A percentile compares a stretch with the other conserved stretches of the same genome.
Evolutionary conservation across 148 eudicot genomes (phyloP).

Genomic region (Bassia scoparia): DNA sequence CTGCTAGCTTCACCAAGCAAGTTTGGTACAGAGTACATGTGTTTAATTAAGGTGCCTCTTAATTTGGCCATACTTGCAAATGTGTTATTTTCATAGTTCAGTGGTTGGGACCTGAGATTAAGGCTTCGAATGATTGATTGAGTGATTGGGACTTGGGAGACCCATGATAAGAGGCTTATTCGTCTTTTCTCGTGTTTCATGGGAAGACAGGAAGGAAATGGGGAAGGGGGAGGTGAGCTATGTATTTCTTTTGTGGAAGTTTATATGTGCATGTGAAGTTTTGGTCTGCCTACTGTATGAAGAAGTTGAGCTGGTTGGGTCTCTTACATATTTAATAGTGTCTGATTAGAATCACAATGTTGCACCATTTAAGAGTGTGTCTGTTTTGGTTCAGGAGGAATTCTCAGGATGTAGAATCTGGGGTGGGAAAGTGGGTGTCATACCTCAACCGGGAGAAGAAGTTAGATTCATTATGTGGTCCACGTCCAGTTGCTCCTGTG

Average conservation of each 20-base stretch:
- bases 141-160: no score
- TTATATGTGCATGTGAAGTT: conserved; percentile 6
- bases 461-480: conserved; percentile 70
- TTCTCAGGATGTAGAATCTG: conserved; percentile 62
- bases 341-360: background rate
- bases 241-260: no score
- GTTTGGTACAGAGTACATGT: no score
- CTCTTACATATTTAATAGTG: background rate
- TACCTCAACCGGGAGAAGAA: conserved; percentile 87
- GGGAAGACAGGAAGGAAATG: background rate
- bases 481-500: conserved; percentile 70
- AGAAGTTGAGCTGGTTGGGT: background rate
- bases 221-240: no score
- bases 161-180: background rate
- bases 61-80: background rate
- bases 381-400: conserved; percentile 42
- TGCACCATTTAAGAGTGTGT: conserved; percentile 9
- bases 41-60: background rate
- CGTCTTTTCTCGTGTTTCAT: background rate
- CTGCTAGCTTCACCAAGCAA: no score
- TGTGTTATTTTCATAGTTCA: background rate
- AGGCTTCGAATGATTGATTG: no score
- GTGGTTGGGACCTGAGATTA: no score
- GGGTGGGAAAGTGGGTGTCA: conserved; percentile 96
- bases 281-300: background rate